Conservation (phyloP, 2,329 filamentous ascomycete species). For the Phoma sp. region DNA sequence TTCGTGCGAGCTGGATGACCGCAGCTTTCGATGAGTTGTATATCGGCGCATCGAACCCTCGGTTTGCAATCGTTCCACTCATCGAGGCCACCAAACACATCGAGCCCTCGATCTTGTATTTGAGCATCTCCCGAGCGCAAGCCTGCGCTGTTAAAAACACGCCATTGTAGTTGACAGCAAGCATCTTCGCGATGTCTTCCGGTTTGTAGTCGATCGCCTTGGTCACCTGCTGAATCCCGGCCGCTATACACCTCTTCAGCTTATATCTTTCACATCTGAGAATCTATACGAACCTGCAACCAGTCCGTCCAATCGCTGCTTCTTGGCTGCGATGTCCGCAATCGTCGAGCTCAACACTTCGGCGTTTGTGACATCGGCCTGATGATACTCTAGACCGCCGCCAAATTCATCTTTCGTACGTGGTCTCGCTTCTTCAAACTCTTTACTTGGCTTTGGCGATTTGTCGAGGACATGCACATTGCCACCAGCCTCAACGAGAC, state of each 20-base stretch:
- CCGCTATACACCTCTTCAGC: conserved; percentile 52
- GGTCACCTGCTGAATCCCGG: conserved; percentile 80
- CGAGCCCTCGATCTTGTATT: conserved; percentile 62
- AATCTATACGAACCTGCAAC: conserved; percentile 58
- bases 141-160: conserved; percentile 68
- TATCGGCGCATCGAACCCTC: conserved; percentile 68
- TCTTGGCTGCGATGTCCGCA: conserved; percentile 69
- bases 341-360: conserved; percentile 70
- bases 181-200: conserved; percentile 65
- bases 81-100: conserved; percentile 69
- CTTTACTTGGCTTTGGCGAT: conserved; percentile 61
- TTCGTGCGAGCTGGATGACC: conserved; percentile 73
- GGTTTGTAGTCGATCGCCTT: conserved; percentile 76
- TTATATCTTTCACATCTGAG: neutral
- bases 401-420: conserved; percentile 67
- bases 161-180: conserved; percentile 66
- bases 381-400: conserved; percentile 74
- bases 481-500: conserved; percentile 76
- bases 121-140: conserved; percentile 67
- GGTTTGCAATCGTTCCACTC: conserved; percentile 67
- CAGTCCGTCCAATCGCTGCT: conserved; percentile 78
- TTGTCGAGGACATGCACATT: conserved; percentile 72
- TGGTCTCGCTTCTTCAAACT: conserved; percentile 69
- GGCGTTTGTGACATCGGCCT: conserved; percentile 79
- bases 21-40: conserved; percentile 81